Evolutionary conservation across 768 basidiomycete species (phyloP).

Genomic region (Leucogyrophana mollusca): DNA sequence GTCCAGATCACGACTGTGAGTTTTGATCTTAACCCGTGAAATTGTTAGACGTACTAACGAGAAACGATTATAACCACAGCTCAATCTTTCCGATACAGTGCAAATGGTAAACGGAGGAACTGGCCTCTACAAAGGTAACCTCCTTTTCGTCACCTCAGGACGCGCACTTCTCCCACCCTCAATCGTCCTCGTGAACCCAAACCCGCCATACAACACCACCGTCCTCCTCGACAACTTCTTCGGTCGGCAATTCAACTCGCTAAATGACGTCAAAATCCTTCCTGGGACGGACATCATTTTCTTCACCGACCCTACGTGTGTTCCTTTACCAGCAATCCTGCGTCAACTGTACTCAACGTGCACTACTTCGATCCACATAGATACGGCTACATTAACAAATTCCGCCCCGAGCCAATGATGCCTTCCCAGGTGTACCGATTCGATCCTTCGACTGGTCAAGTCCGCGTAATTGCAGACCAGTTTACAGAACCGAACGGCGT

Average conservation of each 20-base stretch:
- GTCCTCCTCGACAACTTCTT: conserved; percentile 42
- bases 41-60: background rate
- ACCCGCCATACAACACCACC: conserved; percentile 37
- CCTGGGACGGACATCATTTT: conserved; percentile 59
- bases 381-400: conserved; percentile 35
- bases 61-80: conserved; percentile 31
- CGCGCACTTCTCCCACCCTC: conserved; percentile 55
- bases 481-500: conserved; percentile 38
- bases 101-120: conserved; percentile 69
- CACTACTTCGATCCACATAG: conserved; percentile 4
- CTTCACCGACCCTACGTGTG: conserved; percentile 69
- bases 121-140: conserved; percentile 50
- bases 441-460: conserved; percentile 36
- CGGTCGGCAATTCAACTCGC: conserved; percentile 44
- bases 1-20: conserved; percentile 42
- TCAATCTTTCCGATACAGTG: conserved; percentile 50
- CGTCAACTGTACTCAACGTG: background rate
- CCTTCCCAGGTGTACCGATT: conserved; percentile 47
- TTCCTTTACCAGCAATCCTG: conserved; percentile 8
- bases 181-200: conserved; percentile 35
- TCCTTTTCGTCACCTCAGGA: conserved; percentile 61
- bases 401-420: conserved; percentile 36
- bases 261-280: conserved; percentile 45
- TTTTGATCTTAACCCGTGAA: conserved; percentile 6
- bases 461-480: conserved; percentile 42